phyloP scores from a whole-genome alignment of 805 yeast species.

The Ogataea dorogensis region DNA sequence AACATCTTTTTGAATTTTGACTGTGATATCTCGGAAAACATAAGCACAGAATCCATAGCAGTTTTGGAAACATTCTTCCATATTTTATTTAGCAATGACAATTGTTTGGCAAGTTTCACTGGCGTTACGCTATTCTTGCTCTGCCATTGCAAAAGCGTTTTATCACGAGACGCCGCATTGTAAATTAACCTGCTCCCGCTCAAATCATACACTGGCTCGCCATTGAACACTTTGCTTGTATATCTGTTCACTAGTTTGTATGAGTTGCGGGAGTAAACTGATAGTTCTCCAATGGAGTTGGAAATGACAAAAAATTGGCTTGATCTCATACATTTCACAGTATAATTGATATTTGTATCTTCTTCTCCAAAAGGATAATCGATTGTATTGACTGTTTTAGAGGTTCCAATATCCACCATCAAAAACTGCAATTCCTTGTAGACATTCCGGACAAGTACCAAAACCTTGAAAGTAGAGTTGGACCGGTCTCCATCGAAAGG shows the following conservation, averaged over 20 bases:
- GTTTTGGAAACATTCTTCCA: slow-evolving; percentile 48
- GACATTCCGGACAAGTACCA: slow-evolving; percentile 16
- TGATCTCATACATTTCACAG: slow-evolving; percentile 15
- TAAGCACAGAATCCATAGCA: slow-evolving; percentile 42
- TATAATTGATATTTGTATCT: slow-evolving; percentile 11
- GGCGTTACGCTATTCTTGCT: slow-evolving; percentile 37
- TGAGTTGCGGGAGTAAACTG: slow-evolving; percentile 8
- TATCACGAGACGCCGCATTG: slow-evolving; percentile 41
- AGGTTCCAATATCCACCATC: slow-evolving; percentile 10
- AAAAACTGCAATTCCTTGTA: slow-evolving; percentile 20
- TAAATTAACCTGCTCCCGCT: slow-evolving; percentile 50
- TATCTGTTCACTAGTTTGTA: not conserved
- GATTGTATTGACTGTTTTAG: slow-evolving; percentile 1
- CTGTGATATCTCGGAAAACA: slow-evolving; percentile 48
- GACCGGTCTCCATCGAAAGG: slow-evolving; percentile 29
- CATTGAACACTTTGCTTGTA: slow-evolving; percentile 29
- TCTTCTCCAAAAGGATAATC: slow-evolving; percentile 4
- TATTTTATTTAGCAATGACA: slow-evolving; percentile 48
- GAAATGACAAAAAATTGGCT: slow-evolving; percentile 18
- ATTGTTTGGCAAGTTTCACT: slow-evolving; percentile 44
- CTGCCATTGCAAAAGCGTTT: slow-evolving; percentile 23
- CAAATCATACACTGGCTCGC: slow-evolving; percentile 46
- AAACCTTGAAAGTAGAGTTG: slow-evolving; percentile 23
- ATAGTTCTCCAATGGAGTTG: slow-evolving; percentile 19
- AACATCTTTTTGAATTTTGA: slow-evolving; percentile 42